phyloP scores from a whole-genome alignment of 371 early-diverging fungal species.

The Blakeslea trispora region DNA sequence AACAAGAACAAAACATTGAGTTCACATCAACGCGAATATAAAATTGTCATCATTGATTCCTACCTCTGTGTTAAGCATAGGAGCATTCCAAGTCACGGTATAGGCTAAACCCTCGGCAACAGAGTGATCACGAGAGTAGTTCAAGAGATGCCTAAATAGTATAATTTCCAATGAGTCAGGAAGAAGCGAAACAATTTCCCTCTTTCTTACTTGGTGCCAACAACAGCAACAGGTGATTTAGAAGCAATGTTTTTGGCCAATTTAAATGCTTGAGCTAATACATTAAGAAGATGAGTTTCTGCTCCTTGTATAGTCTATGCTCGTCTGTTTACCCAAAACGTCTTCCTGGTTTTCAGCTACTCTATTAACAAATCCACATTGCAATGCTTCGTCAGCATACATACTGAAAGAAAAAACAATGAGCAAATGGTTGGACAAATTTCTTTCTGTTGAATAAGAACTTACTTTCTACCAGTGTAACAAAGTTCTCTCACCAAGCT shows the following conservation, averaged over 20 bases:
- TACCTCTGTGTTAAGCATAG: conserved; percentile 78
- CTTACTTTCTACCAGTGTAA: conserved; percentile 78
- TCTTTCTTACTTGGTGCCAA: conserved; percentile 80
- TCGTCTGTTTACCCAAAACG: conserved; percentile 41
- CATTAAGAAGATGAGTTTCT: neutral
- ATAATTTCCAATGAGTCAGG: neutral
- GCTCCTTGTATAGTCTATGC: too few relatives aligned
- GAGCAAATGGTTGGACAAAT: neutral
- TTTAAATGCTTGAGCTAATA: conserved; percentile 63
- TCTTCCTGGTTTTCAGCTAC: conserved; percentile 61
- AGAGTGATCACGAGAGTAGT: conserved; percentile 89
- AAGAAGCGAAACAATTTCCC: neutral
- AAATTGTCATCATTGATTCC: too few relatives aligned
- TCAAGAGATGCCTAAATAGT: conserved; percentile 67
- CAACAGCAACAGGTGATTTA: conserved; percentile 89
- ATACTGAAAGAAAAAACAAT: conserved; percentile 41
- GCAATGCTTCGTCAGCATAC: conserved; percentile 76
- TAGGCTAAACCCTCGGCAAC: conserved; percentile 89
- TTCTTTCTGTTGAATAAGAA: too few relatives aligned
- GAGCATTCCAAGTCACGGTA: conserved; percentile 86
- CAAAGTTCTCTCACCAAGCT: conserved; percentile 90
- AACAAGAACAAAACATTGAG: neutral
- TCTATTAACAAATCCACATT: conserved; percentile 78
- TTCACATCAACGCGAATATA: too few relatives aligned
- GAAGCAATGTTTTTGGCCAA: conserved; percentile 77